phyloP scores from a whole-genome alignment of 768 basidiomycete genomes.

The Suillus luteus region DNA sequence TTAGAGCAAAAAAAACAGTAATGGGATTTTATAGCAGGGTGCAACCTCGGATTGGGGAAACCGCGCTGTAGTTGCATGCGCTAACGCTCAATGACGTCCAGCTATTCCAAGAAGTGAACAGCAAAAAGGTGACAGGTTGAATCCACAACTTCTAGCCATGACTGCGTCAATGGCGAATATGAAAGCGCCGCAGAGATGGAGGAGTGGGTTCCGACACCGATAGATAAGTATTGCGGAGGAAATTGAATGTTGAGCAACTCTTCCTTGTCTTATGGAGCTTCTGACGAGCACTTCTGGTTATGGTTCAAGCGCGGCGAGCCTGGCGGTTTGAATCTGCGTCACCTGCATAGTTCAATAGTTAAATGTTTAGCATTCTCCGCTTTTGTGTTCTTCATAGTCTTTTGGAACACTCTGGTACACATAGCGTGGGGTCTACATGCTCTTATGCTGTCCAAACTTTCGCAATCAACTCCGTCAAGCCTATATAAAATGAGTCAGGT shows the following conservation, averaged over 20 bases:
- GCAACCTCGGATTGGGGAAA: too few species aligned
- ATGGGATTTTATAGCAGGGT: too few species aligned
- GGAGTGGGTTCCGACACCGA: not conserved
- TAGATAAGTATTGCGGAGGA: constrained; percentile 45
- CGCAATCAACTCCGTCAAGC: constrained; percentile 82
- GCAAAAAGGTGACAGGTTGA: constrained; percentile 44
- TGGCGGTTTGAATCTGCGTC: not conserved
- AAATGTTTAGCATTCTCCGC: not conserved
- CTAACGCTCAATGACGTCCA: constrained; percentile 10
- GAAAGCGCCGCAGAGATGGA: constrained; percentile 19
- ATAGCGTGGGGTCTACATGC: not conserved
- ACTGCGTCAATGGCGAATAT: constrained; percentile 51
- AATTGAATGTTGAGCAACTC: constrained; percentile 39
- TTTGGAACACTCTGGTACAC: not conserved
- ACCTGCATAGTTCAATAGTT: not conserved
- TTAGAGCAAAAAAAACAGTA: too few species aligned
- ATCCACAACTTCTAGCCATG: constrained; percentile 74
- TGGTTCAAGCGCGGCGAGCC: not conserved
- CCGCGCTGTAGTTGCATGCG: too few species aligned
- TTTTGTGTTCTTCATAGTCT: not conserved
- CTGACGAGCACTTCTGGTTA: not conserved
- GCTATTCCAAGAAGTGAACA: constrained; percentile 11
- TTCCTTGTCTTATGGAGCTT: not conserved
- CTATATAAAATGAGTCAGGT: constrained; percentile 38
- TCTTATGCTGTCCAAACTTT: constrained; percentile 79